phyloP scores from a whole-genome alignment of 345 rosid genomes.

The Pistacia vera region DNA sequence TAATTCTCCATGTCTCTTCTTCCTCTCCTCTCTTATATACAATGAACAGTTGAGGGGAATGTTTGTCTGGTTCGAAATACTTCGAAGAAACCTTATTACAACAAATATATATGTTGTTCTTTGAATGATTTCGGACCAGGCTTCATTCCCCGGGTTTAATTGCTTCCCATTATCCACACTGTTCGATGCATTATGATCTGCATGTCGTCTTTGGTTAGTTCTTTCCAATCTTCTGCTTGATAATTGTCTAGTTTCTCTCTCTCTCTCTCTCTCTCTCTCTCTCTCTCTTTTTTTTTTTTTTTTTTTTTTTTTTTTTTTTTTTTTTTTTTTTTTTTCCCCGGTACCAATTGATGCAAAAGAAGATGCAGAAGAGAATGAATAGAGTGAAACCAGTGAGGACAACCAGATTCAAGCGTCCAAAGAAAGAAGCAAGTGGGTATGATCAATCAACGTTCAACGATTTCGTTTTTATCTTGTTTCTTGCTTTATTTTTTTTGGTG shows the following conservation, averaged over 20 bases:
- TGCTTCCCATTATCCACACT: neutral
- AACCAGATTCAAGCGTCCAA: neutral
- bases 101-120: neutral
- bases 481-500: neutral
- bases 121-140: conserved; percentile 90
- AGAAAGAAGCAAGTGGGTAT: neutral
- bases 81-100: conserved; percentile 24
- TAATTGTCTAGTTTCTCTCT: neutral
- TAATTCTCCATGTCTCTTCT: neutral
- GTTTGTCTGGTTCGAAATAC: conserved; percentile 86
- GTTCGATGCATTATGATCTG: neutral
- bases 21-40: neutral
- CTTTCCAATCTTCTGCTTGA: neutral
- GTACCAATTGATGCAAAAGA: neutral
- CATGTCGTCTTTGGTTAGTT: neutral
- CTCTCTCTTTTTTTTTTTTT: neutral
- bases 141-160: conserved; percentile 75
- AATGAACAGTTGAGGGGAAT: conserved; percentile 65
- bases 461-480: neutral
- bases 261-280: too few species aligned
- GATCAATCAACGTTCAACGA: neutral
- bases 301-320: too few species aligned
- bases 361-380: neutral
- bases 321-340: neutral
- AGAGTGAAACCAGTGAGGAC: too few species aligned